These are phyloP conservation scores for Rhodotorula mucilaginosa DNA, from an alignment of 1,284 basidiomycete species.

Conservation along the genomic window DNA sequence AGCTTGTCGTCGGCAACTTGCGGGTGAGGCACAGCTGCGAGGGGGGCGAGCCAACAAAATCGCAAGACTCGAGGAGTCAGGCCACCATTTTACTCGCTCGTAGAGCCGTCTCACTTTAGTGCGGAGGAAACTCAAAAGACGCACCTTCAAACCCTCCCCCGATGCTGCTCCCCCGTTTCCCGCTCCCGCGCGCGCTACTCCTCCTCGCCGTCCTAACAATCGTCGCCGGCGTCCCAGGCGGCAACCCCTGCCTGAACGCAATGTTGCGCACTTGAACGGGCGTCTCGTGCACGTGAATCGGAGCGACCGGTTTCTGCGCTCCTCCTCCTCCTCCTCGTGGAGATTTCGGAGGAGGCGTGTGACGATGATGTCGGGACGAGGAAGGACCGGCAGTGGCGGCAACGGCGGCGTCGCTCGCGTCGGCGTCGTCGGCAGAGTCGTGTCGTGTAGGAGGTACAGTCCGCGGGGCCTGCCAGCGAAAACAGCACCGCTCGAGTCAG, in stretches of 20 bases:
- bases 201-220: conserved; percentile 11
- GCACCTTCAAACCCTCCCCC: conserved; percentile 35
- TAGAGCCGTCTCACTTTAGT: too few species aligned
- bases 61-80: background rate
- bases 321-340: background rate
- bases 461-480: background rate
- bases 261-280: conserved; percentile 36
- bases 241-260: conserved; percentile 22
- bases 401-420: background rate
- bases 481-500: conserved; percentile 6
- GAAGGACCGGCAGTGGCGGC: background rate
- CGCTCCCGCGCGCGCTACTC: conserved; percentile 30
- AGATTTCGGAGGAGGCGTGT: conserved; percentile 1
- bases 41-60: too few species aligned
- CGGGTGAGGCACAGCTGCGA: conserved; percentile 35
- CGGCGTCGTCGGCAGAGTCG: background rate
- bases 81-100: background rate
- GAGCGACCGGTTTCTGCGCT: background rate
- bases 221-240: conserved; percentile 25
- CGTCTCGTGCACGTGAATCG: conserved; percentile 28
- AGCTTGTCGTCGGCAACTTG: conserved; percentile 34
- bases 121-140: background rate
- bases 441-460: too few species aligned
- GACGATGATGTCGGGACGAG: background rate
- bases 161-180: conserved; percentile 34